Evolutionary conservation across 2,329 filamentous ascomycete species (phyloP).

Genomic region (Coniella lustricola): DNA sequence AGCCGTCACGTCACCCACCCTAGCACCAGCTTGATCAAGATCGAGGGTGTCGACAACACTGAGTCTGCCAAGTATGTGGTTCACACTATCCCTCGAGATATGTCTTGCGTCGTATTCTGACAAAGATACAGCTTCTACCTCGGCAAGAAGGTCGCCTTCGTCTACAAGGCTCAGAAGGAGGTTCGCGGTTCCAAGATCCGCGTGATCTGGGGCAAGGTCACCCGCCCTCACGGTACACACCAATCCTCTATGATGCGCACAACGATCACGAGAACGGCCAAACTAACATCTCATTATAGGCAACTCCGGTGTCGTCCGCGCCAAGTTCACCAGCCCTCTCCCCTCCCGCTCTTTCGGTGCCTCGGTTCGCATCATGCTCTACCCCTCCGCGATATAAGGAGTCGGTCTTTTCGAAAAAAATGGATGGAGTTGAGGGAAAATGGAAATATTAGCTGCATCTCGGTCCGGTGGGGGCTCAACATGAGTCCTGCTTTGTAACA

Average conservation of each 20-base stretch:
- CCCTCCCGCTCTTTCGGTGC: conserved; percentile 95
- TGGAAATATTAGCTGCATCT: conserved; percentile 20
- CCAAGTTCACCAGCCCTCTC: conserved; percentile 94
- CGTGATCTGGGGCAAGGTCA: conserved; percentile 99
- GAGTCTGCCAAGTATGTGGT: conserved; percentile 72
- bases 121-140: conserved; percentile 69
- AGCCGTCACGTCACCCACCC: conserved; percentile 87
- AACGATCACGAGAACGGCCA: conserved; percentile 3
- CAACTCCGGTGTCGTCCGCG: conserved; percentile 96
- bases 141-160: conserved; percentile 97
- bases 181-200: conserved; percentile 97
- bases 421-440: conserved; percentile 21
- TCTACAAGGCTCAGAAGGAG: conserved; percentile 94
- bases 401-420: conserved; percentile 29
- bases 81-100: conserved; percentile 9
- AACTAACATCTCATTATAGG: conserved; percentile 41
- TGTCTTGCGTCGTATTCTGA: conserved; percentile 19
- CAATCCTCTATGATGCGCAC: conserved; percentile 7
- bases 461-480: conserved; percentile 16
- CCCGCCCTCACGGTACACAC: conserved; percentile 78
- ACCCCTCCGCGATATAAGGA: conserved; percentile 93
- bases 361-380: conserved; percentile 94
- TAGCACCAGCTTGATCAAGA: conserved; percentile 91
- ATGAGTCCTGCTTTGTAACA: conserved; percentile 16
- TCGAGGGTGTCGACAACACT: conserved; percentile 92